Conservation (phyloP, 768 basidiomycete species). For the Nidularia pulvinata region DNA sequence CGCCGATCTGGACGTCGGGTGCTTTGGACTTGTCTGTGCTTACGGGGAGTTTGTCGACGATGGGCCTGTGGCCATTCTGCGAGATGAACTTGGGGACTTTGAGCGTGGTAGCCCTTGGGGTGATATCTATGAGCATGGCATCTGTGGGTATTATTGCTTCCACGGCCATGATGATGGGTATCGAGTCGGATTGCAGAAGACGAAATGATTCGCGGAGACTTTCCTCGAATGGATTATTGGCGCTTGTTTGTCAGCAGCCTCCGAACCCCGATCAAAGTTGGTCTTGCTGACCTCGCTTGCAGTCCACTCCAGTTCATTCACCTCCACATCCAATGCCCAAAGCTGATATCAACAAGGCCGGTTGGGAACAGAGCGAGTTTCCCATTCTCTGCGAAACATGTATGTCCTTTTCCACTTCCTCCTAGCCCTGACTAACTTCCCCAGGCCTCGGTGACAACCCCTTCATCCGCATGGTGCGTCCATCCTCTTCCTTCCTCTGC, state of each 20-base stretch:
- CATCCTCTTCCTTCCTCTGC: neutral
- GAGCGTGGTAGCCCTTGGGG: slow-evolving; percentile 8
- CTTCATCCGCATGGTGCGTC: slow-evolving; percentile 89
- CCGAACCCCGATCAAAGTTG: no score
- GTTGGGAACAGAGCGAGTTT: slow-evolving; percentile 93
- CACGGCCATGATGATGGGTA: no score
- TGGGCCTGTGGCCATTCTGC: no score
- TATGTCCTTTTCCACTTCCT: slow-evolving; percentile 29
- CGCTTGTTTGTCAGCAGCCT: neutral
- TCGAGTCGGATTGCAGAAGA: no score
- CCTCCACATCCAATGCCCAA: slow-evolving; percentile 52
- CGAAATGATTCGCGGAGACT: neutral
- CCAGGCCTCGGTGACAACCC: slow-evolving; percentile 87
- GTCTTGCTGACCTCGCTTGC: no score
- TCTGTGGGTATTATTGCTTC: no score
- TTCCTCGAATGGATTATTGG: neutral
- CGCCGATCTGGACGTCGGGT: slow-evolving; percentile 24
- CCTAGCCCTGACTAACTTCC: neutral
- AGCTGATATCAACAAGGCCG: slow-evolving; percentile 93
- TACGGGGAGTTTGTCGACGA: no score
- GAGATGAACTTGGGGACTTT: neutral
- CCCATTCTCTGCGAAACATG: slow-evolving; percentile 95
- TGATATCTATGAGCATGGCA: neutral
- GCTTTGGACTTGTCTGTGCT: no score
- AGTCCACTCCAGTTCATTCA: neutral